Percentiles rank a stretch among this genome's conserved stretches.
Evolutionary conservation across 202 grass and related monocot genomes (phyloP).

Genomic region (Dendrocalamus latiflorus): DNA sequence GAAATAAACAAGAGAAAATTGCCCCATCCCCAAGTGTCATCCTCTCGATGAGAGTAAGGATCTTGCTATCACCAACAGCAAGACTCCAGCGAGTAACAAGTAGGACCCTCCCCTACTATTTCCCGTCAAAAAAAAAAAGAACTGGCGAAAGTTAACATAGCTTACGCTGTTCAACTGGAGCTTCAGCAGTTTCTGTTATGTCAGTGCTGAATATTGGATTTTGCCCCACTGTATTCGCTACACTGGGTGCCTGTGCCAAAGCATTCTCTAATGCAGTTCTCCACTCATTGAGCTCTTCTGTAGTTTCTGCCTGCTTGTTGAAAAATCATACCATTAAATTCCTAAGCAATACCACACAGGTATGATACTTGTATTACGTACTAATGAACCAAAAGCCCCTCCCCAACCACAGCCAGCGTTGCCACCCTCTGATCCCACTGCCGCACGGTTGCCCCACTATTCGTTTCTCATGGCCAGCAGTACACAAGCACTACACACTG

Average conservation of each 20-base stretch:
- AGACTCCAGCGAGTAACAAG: no score
- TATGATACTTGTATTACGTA: constrained; percentile 11
- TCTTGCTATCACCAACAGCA: no score
- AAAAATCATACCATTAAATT: constrained; percentile 33
- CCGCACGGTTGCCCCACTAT: neutral
- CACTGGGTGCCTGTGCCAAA: constrained; percentile 70
- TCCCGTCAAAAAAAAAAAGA: neutral
- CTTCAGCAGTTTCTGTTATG: constrained; percentile 48
- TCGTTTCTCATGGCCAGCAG: neutral
- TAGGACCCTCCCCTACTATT: neutral
- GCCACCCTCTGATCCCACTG: neutral
- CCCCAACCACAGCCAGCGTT: neutral
- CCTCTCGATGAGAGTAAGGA: no score
- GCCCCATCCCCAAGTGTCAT: no score
- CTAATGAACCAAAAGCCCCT: neutral
- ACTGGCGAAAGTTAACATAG: constrained; percentile 19
- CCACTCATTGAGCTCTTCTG: constrained; percentile 87
- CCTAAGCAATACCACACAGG: neutral
- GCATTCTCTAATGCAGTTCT: constrained; percentile 87
- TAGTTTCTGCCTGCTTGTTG: constrained; percentile 70
- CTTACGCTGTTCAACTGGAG: constrained; percentile 66
- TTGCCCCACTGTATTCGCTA: constrained; percentile 51
- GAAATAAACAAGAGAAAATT: no score
- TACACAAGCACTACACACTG: neutral
- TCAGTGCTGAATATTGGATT: constrained; percentile 75